A percentile compares a stretch with the other conserved stretches of the same genome.
Conservation (phyloP, 164 flowering plant species). For the Nymphaea colorata region DNA sequence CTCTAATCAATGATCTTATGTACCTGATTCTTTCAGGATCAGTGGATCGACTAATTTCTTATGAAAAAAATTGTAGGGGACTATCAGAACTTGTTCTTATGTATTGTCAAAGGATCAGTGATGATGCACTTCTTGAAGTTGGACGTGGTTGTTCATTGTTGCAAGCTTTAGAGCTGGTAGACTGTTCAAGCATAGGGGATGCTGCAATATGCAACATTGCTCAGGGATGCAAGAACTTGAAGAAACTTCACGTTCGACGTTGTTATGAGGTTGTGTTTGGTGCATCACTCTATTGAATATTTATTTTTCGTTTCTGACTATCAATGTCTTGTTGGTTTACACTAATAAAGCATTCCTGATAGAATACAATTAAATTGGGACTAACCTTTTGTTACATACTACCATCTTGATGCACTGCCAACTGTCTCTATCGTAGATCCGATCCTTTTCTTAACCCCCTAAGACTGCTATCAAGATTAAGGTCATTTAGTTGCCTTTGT, state of each 20-base stretch:
- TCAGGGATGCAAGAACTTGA: conserved; percentile 59
- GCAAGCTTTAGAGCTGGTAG: conserved; percentile 80
- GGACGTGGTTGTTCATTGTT: conserved; percentile 69
- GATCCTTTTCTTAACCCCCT: too few species aligned
- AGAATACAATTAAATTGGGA: too few species aligned
- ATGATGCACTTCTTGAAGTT: conserved; percentile 55
- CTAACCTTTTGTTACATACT: too few species aligned
- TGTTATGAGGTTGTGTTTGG: conserved; percentile 60
- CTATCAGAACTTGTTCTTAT: conserved; percentile 67
- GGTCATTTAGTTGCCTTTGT: too few species aligned
- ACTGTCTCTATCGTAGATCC: too few species aligned
- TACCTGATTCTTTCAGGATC: too few species aligned
- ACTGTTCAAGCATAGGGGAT: conserved; percentile 78
- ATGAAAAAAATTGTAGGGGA: conserved; percentile 28
- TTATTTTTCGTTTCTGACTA: not conserved
- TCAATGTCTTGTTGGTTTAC: not conserved
- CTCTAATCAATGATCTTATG: too few species aligned
- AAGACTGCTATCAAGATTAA: too few species aligned
- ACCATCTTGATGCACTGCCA: too few species aligned
- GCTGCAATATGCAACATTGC: conserved; percentile 73
- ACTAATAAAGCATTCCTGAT: too few species aligned
- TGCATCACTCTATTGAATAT: not conserved
- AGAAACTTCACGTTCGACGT: conserved; percentile 80
- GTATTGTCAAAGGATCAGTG: conserved; percentile 67
- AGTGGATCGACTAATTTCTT: not conserved